Base-by-base conservation (phyloP, 192 early-diverging fungal species). In the Coemansia reversa region DNA sequence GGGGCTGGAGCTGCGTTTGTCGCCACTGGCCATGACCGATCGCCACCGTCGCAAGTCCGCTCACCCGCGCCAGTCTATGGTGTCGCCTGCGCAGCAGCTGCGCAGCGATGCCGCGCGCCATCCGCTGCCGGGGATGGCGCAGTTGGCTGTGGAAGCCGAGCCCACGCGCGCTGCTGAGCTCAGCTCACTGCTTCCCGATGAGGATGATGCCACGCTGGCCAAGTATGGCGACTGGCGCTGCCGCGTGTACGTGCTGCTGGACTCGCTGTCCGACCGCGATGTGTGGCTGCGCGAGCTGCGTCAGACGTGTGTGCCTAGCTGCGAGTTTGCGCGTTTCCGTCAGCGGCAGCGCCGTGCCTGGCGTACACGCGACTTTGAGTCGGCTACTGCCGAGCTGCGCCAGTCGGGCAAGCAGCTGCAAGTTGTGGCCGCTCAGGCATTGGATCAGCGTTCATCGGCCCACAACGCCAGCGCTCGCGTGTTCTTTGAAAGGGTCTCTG, bases 21-120 rank as follows among this genome's bases (percentile, higher is more conserved):
- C 71, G 29, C 74, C 76, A 14, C 51, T 73, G 52, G 67, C 82
- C 18, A 83, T 83, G 82, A 83, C 76, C 30, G 77, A 83, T 55
- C 67, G 78, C 11, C 82, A 84, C 25, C 74, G 82, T 18, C 64
- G 82, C 18, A 76, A 79, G 63, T 74, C 70, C 32, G 74, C 82
- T 0, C 71, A 72, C 52, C 82, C 82, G 29, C 69, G 79, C 58
- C 35, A 58, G 24, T 65, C 63, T 50, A 29, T 62, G 6, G 55
- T 53, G 4, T 48, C 51, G 3, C 27, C 42, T 3, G 67, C 60
- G 8, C 51, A 22, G 16, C 52, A 60, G 49, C 29, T 66, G 39
- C 55, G 25, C 9, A 39, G 28, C 7, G 67, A 60, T 1, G 59
- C 67, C 2, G 45, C 32, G 32, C 67, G 53, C 25, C 62, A 51